phyloP scores from a whole-genome alignment of 192 early-diverging fungal genomes.

The Gamsiella multidivaricata region DNA sequence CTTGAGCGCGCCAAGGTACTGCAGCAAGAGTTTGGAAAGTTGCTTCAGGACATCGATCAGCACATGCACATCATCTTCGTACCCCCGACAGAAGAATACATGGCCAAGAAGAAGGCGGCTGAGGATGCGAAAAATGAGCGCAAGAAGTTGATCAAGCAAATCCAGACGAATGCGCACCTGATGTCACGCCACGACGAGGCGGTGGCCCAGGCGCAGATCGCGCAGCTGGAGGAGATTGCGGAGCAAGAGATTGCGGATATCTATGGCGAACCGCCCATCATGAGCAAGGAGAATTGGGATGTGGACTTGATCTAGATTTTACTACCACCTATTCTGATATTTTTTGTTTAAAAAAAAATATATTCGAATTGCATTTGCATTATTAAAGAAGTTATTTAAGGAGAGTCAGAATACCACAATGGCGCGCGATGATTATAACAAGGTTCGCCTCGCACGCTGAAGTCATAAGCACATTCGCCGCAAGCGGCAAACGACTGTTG shows the following conservation, averaged over 20 bases:
- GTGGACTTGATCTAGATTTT: slow-evolving; percentile 33
- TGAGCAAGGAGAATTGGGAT: slow-evolving; percentile 50
- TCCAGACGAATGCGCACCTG: slow-evolving; percentile 36
- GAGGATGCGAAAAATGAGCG: slow-evolving; percentile 52
- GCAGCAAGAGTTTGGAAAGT: slow-evolving; percentile 58
- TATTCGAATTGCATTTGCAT: neutral
- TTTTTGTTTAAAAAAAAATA: slow-evolving; percentile 2
- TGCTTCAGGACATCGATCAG: slow-evolving; percentile 57
- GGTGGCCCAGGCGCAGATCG: slow-evolving; percentile 39
- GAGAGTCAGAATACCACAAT: slow-evolving; percentile 50
- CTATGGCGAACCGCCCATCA: slow-evolving; percentile 40
- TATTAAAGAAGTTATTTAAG: too few relatives aligned
- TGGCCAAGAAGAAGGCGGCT: slow-evolving; percentile 49
- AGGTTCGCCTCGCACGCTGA: slow-evolving; percentile 50
- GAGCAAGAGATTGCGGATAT: slow-evolving; percentile 52
- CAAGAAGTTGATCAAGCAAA: slow-evolving; percentile 42
- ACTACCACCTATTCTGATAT: too few relatives aligned
- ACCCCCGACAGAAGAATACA: slow-evolving; percentile 47
- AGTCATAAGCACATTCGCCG: slow-evolving; percentile 37
- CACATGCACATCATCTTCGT: slow-evolving; percentile 64
- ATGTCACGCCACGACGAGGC: slow-evolving; percentile 54
- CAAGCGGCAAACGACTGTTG: slow-evolving; percentile 26
- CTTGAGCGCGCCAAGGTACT: slow-evolving; percentile 59
- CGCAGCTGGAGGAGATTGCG: slow-evolving; percentile 49
- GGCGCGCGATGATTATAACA: slow-evolving; percentile 49